Conservation (phyloP, 108 stramenopile genomes). For the Stephanodiscus minutulus region DNA sequence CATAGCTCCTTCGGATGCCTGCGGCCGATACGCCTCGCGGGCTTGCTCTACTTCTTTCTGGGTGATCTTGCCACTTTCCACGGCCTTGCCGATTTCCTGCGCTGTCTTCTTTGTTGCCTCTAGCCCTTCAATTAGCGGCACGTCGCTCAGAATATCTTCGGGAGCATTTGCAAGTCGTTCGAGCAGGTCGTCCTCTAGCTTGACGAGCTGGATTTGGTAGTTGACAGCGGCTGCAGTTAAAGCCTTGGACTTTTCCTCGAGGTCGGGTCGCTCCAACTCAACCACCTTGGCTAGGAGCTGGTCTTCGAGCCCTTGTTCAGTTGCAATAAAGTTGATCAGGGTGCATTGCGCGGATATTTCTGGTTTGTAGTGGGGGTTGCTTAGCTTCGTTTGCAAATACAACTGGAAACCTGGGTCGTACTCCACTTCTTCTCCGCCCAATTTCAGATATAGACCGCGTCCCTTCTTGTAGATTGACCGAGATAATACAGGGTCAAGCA, state of each 20-base stretch:
- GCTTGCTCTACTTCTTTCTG: conserved; percentile 80
- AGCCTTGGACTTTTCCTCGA: conserved; percentile 80
- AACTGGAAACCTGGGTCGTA: conserved; percentile 87
- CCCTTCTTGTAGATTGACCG: conserved; percentile 89
- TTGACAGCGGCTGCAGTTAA: conserved; percentile 72
- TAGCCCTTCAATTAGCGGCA: conserved; percentile 90
- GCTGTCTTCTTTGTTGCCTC: conserved; percentile 89
- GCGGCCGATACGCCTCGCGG: conserved; percentile 83
- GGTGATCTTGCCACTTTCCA: conserved; percentile 77
- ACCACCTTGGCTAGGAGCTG: conserved; percentile 91
- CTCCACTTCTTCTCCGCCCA: conserved; percentile 90
- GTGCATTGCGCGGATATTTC: conserved; percentile 94
- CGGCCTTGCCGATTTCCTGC: conserved; percentile 83
- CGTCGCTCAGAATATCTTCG: conserved; percentile 89
- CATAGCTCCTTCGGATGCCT: conserved; percentile 94
- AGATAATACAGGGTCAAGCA: conserved; percentile 87
- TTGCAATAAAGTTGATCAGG: conserved; percentile 93
- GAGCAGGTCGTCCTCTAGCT: conserved; percentile 87
- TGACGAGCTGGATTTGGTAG: conserved; percentile 88
- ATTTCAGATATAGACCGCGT: conserved; percentile 68
- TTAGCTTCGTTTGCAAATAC: conserved; percentile 90
- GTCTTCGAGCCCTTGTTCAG: conserved; percentile 88
- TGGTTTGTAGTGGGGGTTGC: conserved; percentile 94
- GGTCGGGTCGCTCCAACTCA: conserved; percentile 82
- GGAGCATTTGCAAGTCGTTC: conserved; percentile 91